Base-by-base conservation (phyloP, 1,284 basidiomycete species). In the Macrocystidia cucumis region DNA sequence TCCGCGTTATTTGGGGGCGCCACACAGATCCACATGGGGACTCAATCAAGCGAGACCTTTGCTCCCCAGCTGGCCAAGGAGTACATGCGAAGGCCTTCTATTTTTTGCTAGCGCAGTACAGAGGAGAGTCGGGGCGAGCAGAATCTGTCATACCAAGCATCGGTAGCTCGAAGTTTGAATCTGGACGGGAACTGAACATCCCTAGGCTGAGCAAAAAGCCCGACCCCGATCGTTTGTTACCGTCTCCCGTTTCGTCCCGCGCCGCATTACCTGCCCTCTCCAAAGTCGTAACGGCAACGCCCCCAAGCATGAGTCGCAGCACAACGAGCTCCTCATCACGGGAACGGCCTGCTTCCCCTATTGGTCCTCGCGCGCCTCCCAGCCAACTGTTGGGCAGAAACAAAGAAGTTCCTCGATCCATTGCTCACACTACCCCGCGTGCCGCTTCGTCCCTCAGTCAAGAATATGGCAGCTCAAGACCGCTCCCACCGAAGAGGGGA, bases 31-130 rank as follows among this genome's bases (percentile, higher is more conserved):
- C 56, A 2, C 60, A 69, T 18, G 65, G 66, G 14, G 65, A 75
- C 11, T 59, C 51, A n/a, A 80, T 87, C 50, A 70, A 65, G 37
- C 53, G 62, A 19, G 83, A 87, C 46, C 63, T 87, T 2, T 70
- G 83, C 43, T 72, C 76, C 22, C 72, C 76, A 9, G 63, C 66
- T 20, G 76, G 75, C 12, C 59, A 73, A 54, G 87, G 75, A 41
- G 81, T 79, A 3, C 80, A 91, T 54, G 88, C 91, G 18, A 97
- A 97, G 58, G 90, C 90, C 0, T 92, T 96, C 58, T 96, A 95
- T 54, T 91, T 89, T 56, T 68, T 96, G 29, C 69, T 96, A 14
- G 68, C 76, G 37, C 77, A 78, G 54, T 91, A 93, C 58, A 75
- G 87, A 35, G 84, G 86, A 49, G 75, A 77, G 42, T 74, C 78